These are phyloP conservation scores for Ulota crispa DNA, from an alignment of 225 moss, liverwort and hornwort species.

Conservation along the genomic window DNA sequence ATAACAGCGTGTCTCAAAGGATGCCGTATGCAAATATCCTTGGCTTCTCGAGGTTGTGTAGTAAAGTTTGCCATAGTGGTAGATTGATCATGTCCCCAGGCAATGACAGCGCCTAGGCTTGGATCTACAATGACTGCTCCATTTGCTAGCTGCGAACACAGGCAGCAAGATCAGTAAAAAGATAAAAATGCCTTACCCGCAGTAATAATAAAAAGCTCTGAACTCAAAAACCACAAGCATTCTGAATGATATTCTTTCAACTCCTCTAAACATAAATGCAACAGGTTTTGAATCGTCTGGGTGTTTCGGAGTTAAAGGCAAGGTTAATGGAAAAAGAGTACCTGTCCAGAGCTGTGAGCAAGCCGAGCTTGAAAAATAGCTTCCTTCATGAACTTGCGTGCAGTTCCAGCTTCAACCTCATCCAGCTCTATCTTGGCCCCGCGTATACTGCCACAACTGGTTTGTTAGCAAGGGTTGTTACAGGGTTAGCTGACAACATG, in stretches of 20 bases:
- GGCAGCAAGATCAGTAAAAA: background rate
- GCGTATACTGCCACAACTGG: constrained; percentile 45
- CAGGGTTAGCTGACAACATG: background rate
- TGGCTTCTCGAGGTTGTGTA: background rate
- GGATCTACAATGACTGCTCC: constrained; percentile 98
- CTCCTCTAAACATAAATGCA: background rate
- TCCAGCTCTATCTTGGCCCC: constrained; percentile 48
- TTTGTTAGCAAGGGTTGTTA: background rate
- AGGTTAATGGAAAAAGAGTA: constrained; percentile 24
- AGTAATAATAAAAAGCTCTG: background rate
- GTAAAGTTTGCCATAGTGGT: constrained; percentile 14
- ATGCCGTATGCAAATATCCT: constrained; percentile 39
- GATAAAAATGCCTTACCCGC: background rate
- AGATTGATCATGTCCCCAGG: constrained; percentile 72
- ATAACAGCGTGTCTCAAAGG: constrained; percentile 89
- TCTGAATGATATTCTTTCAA: background rate
- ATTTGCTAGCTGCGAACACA: constrained; percentile 73
- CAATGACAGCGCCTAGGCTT: constrained; percentile 57
- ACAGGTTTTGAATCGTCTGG: background rate
- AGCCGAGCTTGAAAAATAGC: constrained; percentile 75
- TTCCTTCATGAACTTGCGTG: constrained; percentile 77
- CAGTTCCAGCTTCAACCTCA: constrained; percentile 56
- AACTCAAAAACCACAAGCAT: background rate
- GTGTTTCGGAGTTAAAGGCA: background rate
- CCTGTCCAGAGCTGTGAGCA: constrained; percentile 72